Percentiles rank a stretch among this genome's conserved stretches.
Evolutionary conservation across 2,329 filamentous ascomycete species (phyloP).

Genomic region (Graphilbum sp.): DNA sequence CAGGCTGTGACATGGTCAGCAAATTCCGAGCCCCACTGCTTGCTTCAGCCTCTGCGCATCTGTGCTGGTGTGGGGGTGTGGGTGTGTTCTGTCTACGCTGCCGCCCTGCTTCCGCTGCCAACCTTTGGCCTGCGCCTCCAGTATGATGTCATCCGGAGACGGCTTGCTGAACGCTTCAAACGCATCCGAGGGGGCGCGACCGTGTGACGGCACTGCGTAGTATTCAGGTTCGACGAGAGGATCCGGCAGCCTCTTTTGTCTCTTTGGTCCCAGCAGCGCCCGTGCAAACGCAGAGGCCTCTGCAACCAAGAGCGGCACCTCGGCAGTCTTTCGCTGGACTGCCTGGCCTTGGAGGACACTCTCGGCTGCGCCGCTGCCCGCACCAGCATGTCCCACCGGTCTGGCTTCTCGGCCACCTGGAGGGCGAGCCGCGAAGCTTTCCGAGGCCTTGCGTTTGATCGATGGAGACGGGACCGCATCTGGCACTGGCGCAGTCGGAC

Average conservation of each 20-base stretch:
- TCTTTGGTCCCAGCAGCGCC: slow-evolving; percentile 29
- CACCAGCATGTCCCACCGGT: too few species aligned
- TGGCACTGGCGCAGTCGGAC: too few species aligned
- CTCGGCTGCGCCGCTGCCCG: too few species aligned
- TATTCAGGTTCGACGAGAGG: slow-evolving; percentile 13
- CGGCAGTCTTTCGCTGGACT: background rate
- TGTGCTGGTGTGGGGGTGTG: background rate
- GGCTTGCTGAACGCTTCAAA: slow-evolving; percentile 58
- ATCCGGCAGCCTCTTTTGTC: slow-evolving; percentile 9
- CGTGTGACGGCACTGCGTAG: slow-evolving; percentile 32
- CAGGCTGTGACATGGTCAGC: slow-evolving; percentile 11
- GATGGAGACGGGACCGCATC: background rate
- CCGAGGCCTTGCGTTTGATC: background rate
- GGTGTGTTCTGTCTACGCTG: slow-evolving; percentile 22
- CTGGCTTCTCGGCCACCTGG: too few species aligned
- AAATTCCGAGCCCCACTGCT: background rate
- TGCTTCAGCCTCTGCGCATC: background rate
- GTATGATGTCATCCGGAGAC: slow-evolving; percentile 81
- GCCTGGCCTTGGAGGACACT: background rate
- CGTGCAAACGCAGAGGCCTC: slow-evolving; percentile 40
- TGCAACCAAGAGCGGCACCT: slow-evolving; percentile 8
- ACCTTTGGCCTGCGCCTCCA: slow-evolving; percentile 81
- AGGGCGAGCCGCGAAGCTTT: background rate
- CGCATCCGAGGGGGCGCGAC: slow-evolving; percentile 24
- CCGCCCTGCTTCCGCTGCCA: slow-evolving; percentile 41